phyloP scores from a whole-genome alignment of 1,139 yeast species.

The Kodamaea sp. region DNA sequence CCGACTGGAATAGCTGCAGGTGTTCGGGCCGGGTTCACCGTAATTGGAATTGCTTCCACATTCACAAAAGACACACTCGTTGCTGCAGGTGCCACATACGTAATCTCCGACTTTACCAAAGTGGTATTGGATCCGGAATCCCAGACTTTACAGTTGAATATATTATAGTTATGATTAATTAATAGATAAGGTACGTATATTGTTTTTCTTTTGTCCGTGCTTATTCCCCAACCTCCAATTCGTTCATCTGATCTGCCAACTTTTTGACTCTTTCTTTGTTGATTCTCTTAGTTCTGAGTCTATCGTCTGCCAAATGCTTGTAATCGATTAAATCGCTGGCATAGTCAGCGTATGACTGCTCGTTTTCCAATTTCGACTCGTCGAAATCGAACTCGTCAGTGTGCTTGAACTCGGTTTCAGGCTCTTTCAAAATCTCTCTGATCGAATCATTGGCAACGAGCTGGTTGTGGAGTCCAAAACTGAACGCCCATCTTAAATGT shows the following conservation, averaged over 20 bases:
- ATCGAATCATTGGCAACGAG: constrained; percentile 52
- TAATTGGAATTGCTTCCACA: no score
- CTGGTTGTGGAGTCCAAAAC: constrained; percentile 66
- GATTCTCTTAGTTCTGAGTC: constrained; percentile 17
- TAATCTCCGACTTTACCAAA: no score
- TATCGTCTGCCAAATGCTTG: constrained; percentile 15
- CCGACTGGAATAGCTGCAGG: no score
- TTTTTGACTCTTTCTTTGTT: constrained; percentile 17
- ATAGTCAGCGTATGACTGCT: constrained; percentile 14
- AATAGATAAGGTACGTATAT: neutral
- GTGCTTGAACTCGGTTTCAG: constrained; percentile 28
- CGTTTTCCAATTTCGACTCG: constrained; percentile 9
- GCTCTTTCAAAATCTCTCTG: constrained; percentile 42
- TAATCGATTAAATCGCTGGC: constrained; percentile 13
- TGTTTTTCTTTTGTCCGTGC: no score
- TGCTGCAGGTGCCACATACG: no score
- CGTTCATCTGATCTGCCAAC: constrained; percentile 14
- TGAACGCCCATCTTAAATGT: constrained; percentile 70
- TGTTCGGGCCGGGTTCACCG: no score
- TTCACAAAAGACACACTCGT: no score
- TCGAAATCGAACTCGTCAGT: constrained; percentile 9
- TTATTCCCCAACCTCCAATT: constrained; percentile 7
- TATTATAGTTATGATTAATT: no score
- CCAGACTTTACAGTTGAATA: neutral
- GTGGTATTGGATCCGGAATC: no score